A percentile compares a stretch with the other conserved stretches of the same genome.
These are phyloP conservation scores for Lachnellula suecica DNA, from an alignment of 2,329 filamentous ascomycete species.

Conservation along the genomic window DNA sequence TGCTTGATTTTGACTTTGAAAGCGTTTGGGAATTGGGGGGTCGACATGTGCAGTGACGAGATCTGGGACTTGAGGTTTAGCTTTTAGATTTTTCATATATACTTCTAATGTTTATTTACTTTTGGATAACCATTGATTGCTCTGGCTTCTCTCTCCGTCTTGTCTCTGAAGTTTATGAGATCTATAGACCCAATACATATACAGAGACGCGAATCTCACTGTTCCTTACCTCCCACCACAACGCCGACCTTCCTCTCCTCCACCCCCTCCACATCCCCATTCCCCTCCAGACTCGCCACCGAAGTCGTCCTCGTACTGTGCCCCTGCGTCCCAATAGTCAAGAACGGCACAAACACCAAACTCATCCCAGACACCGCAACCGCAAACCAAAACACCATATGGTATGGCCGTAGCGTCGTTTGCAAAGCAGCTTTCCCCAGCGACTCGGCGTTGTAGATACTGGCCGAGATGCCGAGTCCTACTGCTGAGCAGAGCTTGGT, in stretches of 20 bases:
- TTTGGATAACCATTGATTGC: too few relatives aligned
- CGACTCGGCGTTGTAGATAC: constrained; percentile 55
- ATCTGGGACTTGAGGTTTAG: too few relatives aligned
- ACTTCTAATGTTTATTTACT: too few relatives aligned
- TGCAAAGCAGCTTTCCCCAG: constrained; percentile 17
- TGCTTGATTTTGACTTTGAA: too few relatives aligned
- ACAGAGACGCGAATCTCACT: too few relatives aligned
- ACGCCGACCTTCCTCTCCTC: background rate
- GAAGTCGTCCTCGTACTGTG: background rate
- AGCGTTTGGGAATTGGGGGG: too few relatives aligned
- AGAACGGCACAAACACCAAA: constrained; percentile 48
- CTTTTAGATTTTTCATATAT: too few relatives aligned
- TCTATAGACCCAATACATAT: too few relatives aligned
- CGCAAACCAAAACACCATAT: constrained; percentile 50
- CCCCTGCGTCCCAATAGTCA: constrained; percentile 54
- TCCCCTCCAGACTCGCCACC: background rate
- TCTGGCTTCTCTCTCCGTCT: too few relatives aligned
- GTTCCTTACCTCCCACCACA: background rate
- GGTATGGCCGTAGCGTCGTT: constrained; percentile 42
- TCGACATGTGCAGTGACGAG: too few relatives aligned
- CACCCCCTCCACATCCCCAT: background rate
- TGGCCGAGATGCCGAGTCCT: constrained; percentile 60
- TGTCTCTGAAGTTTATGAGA: too few relatives aligned
- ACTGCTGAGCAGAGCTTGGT: constrained; percentile 52
- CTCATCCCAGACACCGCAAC: constrained; percentile 42